These are phyloP conservation scores for Coemansia sp. DNA, from an alignment of 192 early-diverging fungal genomes.

Conservation along the genomic window DNA sequence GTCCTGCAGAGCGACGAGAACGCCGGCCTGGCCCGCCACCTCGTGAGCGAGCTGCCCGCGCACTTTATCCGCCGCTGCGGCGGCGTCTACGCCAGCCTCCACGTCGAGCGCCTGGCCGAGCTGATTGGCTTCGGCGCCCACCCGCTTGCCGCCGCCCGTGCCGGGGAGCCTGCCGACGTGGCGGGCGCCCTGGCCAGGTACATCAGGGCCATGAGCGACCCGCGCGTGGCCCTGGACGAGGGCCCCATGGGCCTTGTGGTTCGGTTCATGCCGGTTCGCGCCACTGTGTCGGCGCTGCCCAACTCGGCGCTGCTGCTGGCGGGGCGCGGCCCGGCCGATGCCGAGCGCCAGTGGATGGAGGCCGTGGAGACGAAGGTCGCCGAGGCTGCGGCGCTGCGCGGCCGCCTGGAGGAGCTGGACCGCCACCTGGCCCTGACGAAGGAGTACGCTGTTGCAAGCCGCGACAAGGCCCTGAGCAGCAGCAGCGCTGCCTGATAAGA, in stretches of 20 bases:
- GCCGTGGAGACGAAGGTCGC: conserved; percentile 10
- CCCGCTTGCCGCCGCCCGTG: conserved; percentile 11
- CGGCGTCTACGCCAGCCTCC: conserved; percentile 23
- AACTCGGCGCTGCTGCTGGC: neutral
- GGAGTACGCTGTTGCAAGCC: conserved; percentile 19
- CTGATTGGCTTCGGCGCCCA: conserved; percentile 25
- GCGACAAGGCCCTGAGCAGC: conserved; percentile 7
- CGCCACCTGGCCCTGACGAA: conserved; percentile 39
- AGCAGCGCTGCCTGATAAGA: neutral
- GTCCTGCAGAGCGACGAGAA: conserved; percentile 20
- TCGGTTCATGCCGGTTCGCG: conserved; percentile 6
- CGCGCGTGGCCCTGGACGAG: conserved; percentile 14
- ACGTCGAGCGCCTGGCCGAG: conserved; percentile 15
- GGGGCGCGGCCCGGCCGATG: neutral
- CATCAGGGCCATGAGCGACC: conserved; percentile 27
- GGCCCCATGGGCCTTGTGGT: conserved; percentile 2
- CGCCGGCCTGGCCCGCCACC: conserved; percentile 9
- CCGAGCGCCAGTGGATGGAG: conserved; percentile 25
- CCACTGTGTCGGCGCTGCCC: conserved; percentile 16
- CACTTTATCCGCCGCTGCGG: conserved; percentile 25
- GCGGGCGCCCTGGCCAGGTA: conserved; percentile 19
- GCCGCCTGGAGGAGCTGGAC: conserved; percentile 24
- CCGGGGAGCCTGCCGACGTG: neutral
- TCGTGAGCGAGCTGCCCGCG: conserved; percentile 19
- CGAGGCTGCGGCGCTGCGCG: conserved; percentile 15